Percentiles rank a stretch among this genome's conserved stretches.
Evolutionary conservation across 2,329 filamentous ascomycete species (phyloP).

Genomic region (Aspergillus sp.): DNA sequence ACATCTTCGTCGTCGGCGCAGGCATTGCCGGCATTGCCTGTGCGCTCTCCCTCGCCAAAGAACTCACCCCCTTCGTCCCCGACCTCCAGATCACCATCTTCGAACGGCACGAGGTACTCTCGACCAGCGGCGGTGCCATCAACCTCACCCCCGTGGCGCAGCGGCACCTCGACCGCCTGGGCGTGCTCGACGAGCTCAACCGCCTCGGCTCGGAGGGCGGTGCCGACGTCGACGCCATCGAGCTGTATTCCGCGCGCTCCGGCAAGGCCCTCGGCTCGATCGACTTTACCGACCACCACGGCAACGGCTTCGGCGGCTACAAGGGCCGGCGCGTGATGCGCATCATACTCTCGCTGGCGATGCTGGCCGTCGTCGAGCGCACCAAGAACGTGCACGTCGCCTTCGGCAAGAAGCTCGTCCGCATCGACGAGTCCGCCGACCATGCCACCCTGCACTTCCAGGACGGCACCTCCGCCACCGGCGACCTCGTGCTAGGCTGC

Average conservation of each 20-base stretch:
- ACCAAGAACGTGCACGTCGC: slow-evolving; percentile 37
- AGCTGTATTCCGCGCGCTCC: slow-evolving; percentile 42
- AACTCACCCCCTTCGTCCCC: slow-evolving; percentile 32
- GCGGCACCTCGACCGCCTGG: slow-evolving; percentile 42
- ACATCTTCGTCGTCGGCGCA: slow-evolving; percentile 34
- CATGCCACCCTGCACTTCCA: slow-evolving; percentile 36
- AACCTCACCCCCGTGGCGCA: slow-evolving; percentile 46
- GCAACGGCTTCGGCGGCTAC: slow-evolving; percentile 40
- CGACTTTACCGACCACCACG: slow-evolving; percentile 37
- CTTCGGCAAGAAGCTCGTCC: slow-evolving; percentile 42
- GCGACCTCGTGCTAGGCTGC: slow-evolving; percentile 39
- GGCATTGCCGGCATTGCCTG: slow-evolving; percentile 36
- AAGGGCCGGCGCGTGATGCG: slow-evolving; percentile 44
- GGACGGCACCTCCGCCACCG: slow-evolving; percentile 33
- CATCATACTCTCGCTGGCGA: slow-evolving; percentile 39
- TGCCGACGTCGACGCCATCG: slow-evolving; percentile 40
- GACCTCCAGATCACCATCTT: slow-evolving; percentile 38
- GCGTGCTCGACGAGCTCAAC: slow-evolving; percentile 38
- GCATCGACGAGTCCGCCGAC: slow-evolving; percentile 32
- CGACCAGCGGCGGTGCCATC: slow-evolving; percentile 46
- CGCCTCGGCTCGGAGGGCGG: slow-evolving; percentile 39
- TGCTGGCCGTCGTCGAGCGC: slow-evolving; percentile 40
- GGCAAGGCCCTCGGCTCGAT: slow-evolving; percentile 38
- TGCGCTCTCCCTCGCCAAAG: slow-evolving; percentile 31
- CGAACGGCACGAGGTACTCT: slow-evolving; percentile 41